A percentile compares a stretch with the other conserved stretches of the same genome.
Conservation (phyloP, 1,284 basidiomycete genomes). For the Ustilago trichophora region DNA sequence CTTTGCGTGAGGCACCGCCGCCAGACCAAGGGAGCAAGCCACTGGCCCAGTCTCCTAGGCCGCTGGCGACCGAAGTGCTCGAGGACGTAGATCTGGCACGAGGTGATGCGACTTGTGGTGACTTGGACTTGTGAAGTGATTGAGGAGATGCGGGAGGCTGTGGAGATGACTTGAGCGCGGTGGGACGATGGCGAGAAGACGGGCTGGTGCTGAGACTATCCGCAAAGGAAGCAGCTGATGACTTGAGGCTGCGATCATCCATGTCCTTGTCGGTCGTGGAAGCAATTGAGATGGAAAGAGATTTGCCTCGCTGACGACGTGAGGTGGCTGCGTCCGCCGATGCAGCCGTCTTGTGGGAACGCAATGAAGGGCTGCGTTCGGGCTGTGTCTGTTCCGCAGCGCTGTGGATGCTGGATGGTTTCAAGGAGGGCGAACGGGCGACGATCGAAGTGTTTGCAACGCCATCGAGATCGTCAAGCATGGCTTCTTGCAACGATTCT, state of each 20-base stretch:
- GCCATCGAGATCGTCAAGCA: conserved; percentile 57
- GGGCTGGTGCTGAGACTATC: conserved; percentile 33
- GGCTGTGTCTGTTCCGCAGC: background rate
- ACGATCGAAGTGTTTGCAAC: conserved; percentile 14
- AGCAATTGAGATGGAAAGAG: conserved; percentile 27
- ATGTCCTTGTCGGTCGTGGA: conserved; percentile 20
- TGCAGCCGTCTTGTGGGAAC: conserved; percentile 20
- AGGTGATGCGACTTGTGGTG: conserved; percentile 11
- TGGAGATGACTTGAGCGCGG: conserved; percentile 11
- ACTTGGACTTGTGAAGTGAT: conserved; percentile 18
- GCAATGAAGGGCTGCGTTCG: conserved; percentile 24
- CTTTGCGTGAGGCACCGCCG: conserved; percentile 37
- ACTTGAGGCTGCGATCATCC: conserved; percentile 27
- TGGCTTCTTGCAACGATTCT: conserved; percentile 58
- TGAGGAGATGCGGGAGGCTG: conserved; percentile 28
- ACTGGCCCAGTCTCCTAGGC: conserved; percentile 51
- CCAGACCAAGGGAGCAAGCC: conserved; percentile 47
- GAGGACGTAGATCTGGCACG: conserved; percentile 32
- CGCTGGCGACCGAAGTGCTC: conserved; percentile 15
- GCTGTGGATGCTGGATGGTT: conserved; percentile 27
- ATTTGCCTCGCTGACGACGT: conserved; percentile 25
- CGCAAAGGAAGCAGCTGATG: conserved; percentile 18
- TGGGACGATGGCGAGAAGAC: conserved; percentile 9
- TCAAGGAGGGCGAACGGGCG: conserved; percentile 25
- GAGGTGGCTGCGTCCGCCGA: conserved; percentile 15